Conservation (phyloP, 768 basidiomycete genomes). For the Hygrocybe coccinea region DNA sequence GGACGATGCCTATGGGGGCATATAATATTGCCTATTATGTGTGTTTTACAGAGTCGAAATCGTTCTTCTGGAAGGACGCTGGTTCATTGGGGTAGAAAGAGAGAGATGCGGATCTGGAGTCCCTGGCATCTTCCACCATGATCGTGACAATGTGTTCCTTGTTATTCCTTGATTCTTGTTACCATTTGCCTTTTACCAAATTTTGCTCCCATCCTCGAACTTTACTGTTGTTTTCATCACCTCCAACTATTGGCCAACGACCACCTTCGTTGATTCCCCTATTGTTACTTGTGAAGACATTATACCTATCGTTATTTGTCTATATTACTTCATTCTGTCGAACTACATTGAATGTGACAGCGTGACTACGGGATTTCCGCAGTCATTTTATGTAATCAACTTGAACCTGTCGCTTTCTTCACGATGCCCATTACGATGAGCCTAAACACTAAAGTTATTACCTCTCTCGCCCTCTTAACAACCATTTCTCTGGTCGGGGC, state of each 20-base stretch:
- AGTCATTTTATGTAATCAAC: too few relatives aligned
- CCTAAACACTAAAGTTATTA: not conserved
- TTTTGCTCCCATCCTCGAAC: not conserved
- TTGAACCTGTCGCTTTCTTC: not conserved
- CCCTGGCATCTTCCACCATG: too few relatives aligned
- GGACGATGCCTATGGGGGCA: constrained; percentile 15
- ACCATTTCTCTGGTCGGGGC: not conserved
- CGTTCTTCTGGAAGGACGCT: not conserved
- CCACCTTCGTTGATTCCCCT: not conserved
- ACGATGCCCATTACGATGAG: not conserved
- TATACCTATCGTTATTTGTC: not conserved
- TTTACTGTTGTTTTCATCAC: not conserved
- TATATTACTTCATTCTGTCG: not conserved
- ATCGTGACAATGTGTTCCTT: too few relatives aligned
- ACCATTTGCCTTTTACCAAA: too few relatives aligned
- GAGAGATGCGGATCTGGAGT: too few relatives aligned
- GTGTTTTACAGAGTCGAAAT: not conserved
- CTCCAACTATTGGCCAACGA: not conserved
- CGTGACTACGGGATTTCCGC: too few relatives aligned
- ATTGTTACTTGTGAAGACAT: not conserved
- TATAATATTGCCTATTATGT: not conserved
- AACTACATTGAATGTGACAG: too few relatives aligned
- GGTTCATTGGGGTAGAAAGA: not conserved
- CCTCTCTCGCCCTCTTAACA: not conserved
- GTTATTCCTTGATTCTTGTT: not conserved